A percentile compares a stretch with the other conserved stretches of the same genome.
phyloP scores from a whole-genome alignment of 345 rosid genomes.

The Cardamine occulta region DNA sequence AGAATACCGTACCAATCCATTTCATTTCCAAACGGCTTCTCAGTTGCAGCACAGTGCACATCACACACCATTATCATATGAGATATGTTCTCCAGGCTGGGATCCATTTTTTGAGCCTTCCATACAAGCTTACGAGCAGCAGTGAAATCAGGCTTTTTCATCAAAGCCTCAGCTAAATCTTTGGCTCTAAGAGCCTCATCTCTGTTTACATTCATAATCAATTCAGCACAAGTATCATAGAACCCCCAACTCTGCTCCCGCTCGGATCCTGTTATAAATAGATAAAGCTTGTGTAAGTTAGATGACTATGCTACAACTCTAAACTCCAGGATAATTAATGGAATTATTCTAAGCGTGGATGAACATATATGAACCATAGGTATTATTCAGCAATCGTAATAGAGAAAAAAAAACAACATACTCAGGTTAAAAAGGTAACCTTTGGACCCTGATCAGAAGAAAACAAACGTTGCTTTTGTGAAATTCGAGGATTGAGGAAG shows the following conservation, averaged over 20 bases:
- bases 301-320: neutral
- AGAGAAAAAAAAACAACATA: neutral
- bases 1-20: constrained; percentile 94
- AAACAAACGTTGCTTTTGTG: neutral
- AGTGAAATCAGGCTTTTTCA: constrained; percentile 63
- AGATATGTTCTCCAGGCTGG: constrained; percentile 66
- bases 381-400: neutral
- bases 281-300: neutral
- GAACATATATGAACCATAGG: neutral
- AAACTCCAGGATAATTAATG: neutral
- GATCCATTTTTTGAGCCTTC: constrained; percentile 69
- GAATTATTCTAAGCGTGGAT: neutral
- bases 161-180: constrained; percentile 65
- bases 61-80: constrained; percentile 88
- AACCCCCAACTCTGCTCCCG: neutral
- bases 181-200: constrained; percentile 92
- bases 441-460: neutral
- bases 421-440: constrained; percentile 7
- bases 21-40: constrained; percentile 65
- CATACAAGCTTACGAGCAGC: constrained; percentile 67
- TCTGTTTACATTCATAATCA: constrained; percentile 75
- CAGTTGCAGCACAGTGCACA: constrained; percentile 78
- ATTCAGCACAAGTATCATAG: constrained; percentile 26
- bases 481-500: constrained; percentile 1
- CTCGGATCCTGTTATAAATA: constrained; percentile 23